Percentiles rank a stretch among this genome's conserved stretches.
phyloP scores from a whole-genome alignment of 1,139 yeast species.

The Sugiyamaella paludigena region DNA sequence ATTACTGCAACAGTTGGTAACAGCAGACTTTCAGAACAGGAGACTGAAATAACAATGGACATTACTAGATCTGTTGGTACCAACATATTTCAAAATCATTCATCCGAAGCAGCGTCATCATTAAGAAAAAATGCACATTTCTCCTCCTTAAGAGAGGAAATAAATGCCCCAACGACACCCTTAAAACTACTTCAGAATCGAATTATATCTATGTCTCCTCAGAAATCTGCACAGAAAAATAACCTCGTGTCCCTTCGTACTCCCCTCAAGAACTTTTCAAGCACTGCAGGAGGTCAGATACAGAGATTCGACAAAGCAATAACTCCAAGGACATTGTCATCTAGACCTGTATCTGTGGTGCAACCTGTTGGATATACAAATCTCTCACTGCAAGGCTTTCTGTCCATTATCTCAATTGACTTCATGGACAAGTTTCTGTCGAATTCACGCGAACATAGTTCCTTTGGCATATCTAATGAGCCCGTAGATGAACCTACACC shows the following conservation, averaged over 20 bases:
- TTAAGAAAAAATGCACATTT: background rate
- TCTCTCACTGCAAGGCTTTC: constrained; percentile 32
- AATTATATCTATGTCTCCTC: constrained; percentile 17
- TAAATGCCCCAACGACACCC: background rate
- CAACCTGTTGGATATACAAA: constrained; percentile 9
- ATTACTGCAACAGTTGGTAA: constrained; percentile 3
- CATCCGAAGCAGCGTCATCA: background rate
- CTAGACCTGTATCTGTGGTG: background rate
- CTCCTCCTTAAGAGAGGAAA: background rate
- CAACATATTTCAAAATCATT: background rate
- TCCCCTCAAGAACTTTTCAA: background rate
- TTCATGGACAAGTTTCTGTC: constrained; percentile 37
- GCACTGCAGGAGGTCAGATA: too few species aligned
- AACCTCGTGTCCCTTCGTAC: background rate
- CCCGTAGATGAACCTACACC: constrained; percentile 24
- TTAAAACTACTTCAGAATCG: constrained; percentile 2
- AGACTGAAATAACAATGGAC: background rate
- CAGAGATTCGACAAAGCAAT: too few species aligned
- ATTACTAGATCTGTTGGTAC: background rate
- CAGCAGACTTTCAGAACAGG: background rate
- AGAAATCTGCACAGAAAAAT: constrained; percentile 6
- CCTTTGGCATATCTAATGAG: constrained; percentile 27
- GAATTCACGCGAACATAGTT: constrained; percentile 31
- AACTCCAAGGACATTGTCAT: background rate
- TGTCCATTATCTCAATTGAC: constrained; percentile 33